Percentiles rank a stretch among this genome's conserved stretches.
These are phyloP conservation scores for Bolboschoenoplectus hybrid DNA, from an alignment of 202 grass and related monocot species.

Conservation along the genomic window DNA sequence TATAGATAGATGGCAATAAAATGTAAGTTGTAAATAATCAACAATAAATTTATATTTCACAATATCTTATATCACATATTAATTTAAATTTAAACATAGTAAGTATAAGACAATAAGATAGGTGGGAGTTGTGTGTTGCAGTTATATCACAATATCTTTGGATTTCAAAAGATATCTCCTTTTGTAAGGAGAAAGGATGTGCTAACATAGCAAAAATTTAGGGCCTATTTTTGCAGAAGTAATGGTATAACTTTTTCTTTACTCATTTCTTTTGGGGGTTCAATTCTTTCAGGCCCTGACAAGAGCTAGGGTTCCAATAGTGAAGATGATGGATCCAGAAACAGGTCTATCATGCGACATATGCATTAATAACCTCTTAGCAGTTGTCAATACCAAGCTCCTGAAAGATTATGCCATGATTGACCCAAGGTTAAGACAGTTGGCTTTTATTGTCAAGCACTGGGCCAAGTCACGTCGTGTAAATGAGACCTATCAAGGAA, in stretches of 20 bases:
- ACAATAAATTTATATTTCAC: not conserved
- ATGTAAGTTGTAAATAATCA: not conserved
- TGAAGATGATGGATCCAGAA: slow-evolving; percentile 92
- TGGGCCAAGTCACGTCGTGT: slow-evolving; percentile 94
- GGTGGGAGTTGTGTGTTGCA: not conserved
- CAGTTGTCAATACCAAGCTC: slow-evolving; percentile 98
- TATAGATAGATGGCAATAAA: not conserved
- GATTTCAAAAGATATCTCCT: not conserved
- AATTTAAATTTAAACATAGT: not conserved
- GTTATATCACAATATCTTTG: not conserved
- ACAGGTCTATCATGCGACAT: slow-evolving; percentile 95
- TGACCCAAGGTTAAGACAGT: slow-evolving; percentile 73
- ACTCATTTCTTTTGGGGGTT: not conserved
- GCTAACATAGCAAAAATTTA: not conserved
- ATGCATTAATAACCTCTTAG: slow-evolving; percentile 96
- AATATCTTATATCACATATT: not conserved
- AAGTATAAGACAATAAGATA: not conserved
- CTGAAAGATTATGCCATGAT: slow-evolving; percentile 92
- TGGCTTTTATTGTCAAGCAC: slow-evolving; percentile 96
- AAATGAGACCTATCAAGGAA: slow-evolving; percentile 97
- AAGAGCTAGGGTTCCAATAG: slow-evolving; percentile 95
- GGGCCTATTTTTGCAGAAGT: slow-evolving; percentile 2
- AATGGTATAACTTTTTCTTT: not conserved
- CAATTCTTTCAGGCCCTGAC: slow-evolving; percentile 73
- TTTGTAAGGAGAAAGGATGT: not conserved